Evolutionary conservation across 1,284 basidiomycete genomes (phyloP).

Genomic region (Leccinum insolens): DNA sequence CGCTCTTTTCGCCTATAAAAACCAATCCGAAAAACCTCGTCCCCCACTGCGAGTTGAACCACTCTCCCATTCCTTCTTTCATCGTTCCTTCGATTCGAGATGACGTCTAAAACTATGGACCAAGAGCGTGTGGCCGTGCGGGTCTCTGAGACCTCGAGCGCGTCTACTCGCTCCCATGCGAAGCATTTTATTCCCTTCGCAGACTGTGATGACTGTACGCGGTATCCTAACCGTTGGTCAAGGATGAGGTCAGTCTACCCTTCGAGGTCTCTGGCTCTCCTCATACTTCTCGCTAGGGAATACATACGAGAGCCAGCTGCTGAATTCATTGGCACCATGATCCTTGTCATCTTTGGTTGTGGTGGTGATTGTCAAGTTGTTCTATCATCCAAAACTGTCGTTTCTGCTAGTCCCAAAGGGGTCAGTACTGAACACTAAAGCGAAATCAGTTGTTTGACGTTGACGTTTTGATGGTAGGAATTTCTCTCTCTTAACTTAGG

Average conservation of each 20-base stretch:
- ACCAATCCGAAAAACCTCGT: neutral
- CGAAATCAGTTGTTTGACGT: neutral
- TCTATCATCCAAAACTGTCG: conserved; percentile 52
- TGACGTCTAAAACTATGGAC: conserved; percentile 24
- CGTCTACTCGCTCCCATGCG: conserved; percentile 7
- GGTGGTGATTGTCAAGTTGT: conserved; percentile 68
- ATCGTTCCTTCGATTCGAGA: conserved; percentile 3
- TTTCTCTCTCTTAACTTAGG: conserved; percentile 64
- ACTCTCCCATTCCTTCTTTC: conserved; percentile 4
- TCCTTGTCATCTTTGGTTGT: conserved; percentile 67
- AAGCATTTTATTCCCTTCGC: conserved; percentile 20
- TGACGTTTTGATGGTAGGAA: conserved; percentile 40
- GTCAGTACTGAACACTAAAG: conserved; percentile 44
- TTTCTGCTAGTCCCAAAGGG: conserved; percentile 59
- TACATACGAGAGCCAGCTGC: conserved; percentile 63
- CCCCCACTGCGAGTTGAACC: conserved; percentile 1
- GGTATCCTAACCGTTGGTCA: conserved; percentile 59
- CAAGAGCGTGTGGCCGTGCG: conserved; percentile 17
- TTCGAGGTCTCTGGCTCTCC: neutral
- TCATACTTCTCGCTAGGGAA: conserved; percentile 33
- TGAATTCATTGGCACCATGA: conserved; percentile 70
- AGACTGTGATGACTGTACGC: conserved; percentile 30
- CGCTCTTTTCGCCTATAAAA: conserved; percentile 29
- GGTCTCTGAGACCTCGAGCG: conserved; percentile 22
- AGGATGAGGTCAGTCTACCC: conserved; percentile 49